These are phyloP conservation scores for Chlamydomonas incerta DNA, from an alignment of 139 green algal species.

Conservation along the genomic window DNA sequence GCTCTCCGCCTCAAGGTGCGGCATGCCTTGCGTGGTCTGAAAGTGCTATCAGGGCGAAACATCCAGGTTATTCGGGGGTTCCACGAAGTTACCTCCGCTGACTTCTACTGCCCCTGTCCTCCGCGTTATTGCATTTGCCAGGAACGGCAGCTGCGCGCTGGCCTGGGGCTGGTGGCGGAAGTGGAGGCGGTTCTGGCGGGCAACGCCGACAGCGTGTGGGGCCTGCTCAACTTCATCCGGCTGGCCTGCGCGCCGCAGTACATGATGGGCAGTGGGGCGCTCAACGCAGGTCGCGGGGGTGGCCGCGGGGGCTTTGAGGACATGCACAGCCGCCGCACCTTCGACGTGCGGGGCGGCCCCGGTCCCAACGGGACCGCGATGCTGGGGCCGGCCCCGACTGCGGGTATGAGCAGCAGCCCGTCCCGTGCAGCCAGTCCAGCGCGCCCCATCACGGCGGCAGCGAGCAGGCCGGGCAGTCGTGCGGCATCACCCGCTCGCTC, in stretches of 20 bases:
- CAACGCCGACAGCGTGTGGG: constrained; percentile 36
- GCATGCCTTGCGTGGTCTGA: too few species aligned
- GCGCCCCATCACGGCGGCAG: too few species aligned
- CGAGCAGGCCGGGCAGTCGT: too few species aligned
- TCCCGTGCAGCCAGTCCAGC: too few species aligned
- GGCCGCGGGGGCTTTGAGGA: not conserved
- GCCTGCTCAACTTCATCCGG: constrained; percentile 51
- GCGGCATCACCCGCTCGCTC: too few species aligned
- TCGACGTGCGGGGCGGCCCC: constrained; percentile 17
- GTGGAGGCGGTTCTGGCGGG: constrained; percentile 51
- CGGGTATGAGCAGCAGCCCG: too few species aligned
- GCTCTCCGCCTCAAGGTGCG: constrained; percentile 24
- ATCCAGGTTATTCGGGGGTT: too few species aligned
- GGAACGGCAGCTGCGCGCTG: constrained; percentile 45
- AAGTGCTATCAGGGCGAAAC: too few species aligned
- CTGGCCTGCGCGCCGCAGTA: not conserved
- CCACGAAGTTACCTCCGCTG: too few species aligned
- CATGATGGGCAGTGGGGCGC: not conserved
- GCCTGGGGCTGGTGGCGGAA: constrained; percentile 38
- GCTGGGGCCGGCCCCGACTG: not conserved
- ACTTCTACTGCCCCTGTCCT: too few species aligned
- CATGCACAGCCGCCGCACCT: not conserved
- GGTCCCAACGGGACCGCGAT: not conserved
- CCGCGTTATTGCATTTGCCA: too few species aligned
- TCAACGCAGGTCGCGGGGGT: too few species aligned